Evolutionary conservation across 2,329 filamentous ascomycete species (phyloP), one percentile per base, ranked within the genome.

Genomic region (Aureobasidium sp.): DNA sequence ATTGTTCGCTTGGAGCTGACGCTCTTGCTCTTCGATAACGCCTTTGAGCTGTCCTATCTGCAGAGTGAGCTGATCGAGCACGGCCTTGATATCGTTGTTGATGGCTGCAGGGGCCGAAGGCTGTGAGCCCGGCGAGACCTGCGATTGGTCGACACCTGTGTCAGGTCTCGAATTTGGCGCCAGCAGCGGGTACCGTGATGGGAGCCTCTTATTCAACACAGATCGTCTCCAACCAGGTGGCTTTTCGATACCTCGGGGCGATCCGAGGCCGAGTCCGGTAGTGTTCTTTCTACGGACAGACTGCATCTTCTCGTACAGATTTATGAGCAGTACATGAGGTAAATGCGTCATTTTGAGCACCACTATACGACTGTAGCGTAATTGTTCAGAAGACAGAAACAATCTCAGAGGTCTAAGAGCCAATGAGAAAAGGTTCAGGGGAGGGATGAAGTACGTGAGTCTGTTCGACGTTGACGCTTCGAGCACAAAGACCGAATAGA

Each of bases 321-420:
- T 81, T 66, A 92, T 91, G 49, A 80, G 76, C n/a, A 75, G 83
- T 31, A 91, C 87, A 65, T 90, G 84, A 36, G 89, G 88, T 51
- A 84, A 76, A 71, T 86, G 84, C 2, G 83, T 85, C 55, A 78
- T 78, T 70, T 83, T 84, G 63, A 86, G 78, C 49, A 86, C 70
- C 45, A 84, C 69, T 64, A 87, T 86, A 51, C 83, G 80, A 62
- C 81, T 78, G 36, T 76, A 77, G 56, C 89, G 86, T 67, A 92
- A 82, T 63, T 81, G 77, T 65, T 87, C 82, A 2, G 85, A 82
- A 7, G 86, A 80, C 55, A 91, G 72, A 66, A 91, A 79, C 48
- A 92, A 79, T 62, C 88, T 82, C 63, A 91, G 79, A 0, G 90
- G 90, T 17, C 89, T 84, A 70, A 92, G 86, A 64, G 87, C 75